Base-by-base conservation (phyloP, 2,329 filamentous ascomycete genomes). In the Thielaviopsis euricoi region DNA sequence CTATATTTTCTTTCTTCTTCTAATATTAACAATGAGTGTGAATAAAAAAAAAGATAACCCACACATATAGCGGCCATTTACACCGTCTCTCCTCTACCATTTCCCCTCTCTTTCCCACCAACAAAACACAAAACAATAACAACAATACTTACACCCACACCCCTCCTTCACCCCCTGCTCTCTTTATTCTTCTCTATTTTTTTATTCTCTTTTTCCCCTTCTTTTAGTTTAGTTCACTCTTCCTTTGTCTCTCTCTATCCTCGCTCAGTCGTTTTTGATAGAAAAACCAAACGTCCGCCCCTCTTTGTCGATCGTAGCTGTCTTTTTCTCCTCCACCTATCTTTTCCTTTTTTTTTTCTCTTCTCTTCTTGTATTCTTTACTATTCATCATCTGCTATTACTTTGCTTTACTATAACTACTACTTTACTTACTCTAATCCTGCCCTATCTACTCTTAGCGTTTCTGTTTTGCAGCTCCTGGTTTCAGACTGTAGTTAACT, bases 351-450 rank as follows among this genome's bases (percentile, higher is more conserved):
- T 43, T 5, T n/a, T 43, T 12, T 15, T 43, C 12, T 6, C 29
- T 33, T 33, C 29, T 33, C 12, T 33, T 33, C 25, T 26, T 26
- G 7, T 33, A 33, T 33, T 53, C 52, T 37, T 29, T 17, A 19
- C 52, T 21, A 33, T 10, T 10, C 25, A 26, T 26, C 7, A 26
- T 10, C 1, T 25, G 43, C 51, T 22, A 26, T 40, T 22, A 22
- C 29, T 53, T 22, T 13, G 25, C 23, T n/a, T 48, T 19, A n/a
- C 51, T n/a, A 19, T 72, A 17, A 22, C 7, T 62, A 52, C 37
- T 43, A 43, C 37, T 43, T n/a, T 43, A 43, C 9, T 43, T 17
- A n/a, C 37, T n/a, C 10, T 3, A 13, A 40, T 10, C 13, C 33
- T 5, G 17, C 13, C 17, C 10, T 15, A 17, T n/a, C n/a, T 15